A percentile compares a stretch with the other conserved stretches of the same genome.
Evolutionary conservation across 768 basidiomycete genomes (phyloP).

Genomic region (Pulveroboletus sp.): DNA sequence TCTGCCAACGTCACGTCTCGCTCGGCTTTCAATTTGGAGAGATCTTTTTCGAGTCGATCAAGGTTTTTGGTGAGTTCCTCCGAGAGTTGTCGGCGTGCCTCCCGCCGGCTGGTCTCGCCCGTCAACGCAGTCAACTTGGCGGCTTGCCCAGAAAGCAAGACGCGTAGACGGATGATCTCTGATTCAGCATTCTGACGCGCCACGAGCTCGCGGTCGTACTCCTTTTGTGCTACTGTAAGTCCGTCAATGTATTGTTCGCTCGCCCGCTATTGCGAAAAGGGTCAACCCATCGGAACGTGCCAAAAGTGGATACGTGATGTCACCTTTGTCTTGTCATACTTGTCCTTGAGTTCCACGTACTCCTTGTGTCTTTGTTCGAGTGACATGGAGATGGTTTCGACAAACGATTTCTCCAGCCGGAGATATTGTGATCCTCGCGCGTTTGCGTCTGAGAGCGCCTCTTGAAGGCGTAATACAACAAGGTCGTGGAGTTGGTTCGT

Average conservation of each 20-base stretch:
- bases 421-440: slow-evolving; percentile 60
- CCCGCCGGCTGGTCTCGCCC: slow-evolving; percentile 73
- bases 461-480: slow-evolving; percentile 52
- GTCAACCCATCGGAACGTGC: background rate
- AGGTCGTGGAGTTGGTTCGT: slow-evolving; percentile 41
- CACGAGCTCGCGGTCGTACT: slow-evolving; percentile 90
- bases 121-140: slow-evolving; percentile 83
- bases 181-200: slow-evolving; percentile 88
- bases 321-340: slow-evolving; percentile 88
- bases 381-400: slow-evolving; percentile 65
- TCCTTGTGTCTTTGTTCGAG: slow-evolving; percentile 65
- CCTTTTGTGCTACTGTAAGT: slow-evolving; percentile 86
- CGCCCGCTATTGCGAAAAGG: slow-evolving; percentile 56
- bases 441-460: slow-evolving; percentile 58
- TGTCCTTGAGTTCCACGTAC: slow-evolving; percentile 62
- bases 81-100: slow-evolving; percentile 74
- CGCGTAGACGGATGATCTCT: slow-evolving; percentile 82
- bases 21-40: slow-evolving; percentile 85
- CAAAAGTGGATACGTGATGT: slow-evolving; percentile 18
- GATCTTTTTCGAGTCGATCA: slow-evolving; percentile 75
- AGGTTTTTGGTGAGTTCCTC: slow-evolving; percentile 78
- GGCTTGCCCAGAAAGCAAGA: slow-evolving; percentile 87
- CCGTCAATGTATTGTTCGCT: slow-evolving; percentile 93
- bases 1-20: slow-evolving; percentile 92
- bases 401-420: slow-evolving; percentile 67